Conservation (phyloP, 495 filamentous ascomycete genomes). For the Geopyxis carbonaria region DNA sequence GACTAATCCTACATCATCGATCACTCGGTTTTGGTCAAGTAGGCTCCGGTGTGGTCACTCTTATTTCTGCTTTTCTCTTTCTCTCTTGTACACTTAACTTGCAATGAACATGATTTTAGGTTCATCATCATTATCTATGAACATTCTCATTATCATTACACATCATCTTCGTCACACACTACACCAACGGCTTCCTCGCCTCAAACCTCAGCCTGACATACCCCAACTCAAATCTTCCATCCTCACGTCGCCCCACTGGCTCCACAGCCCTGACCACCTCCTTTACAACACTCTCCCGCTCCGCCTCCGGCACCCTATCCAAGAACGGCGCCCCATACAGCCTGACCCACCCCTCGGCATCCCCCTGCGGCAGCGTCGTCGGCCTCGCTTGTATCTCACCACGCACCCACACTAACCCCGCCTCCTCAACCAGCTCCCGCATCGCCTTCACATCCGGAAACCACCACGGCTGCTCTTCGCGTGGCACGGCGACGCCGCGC, state of each 20-base stretch:
- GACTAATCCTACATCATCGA: too few relatives aligned
- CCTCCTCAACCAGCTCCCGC: constrained; percentile 33
- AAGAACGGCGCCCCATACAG: constrained; percentile 37
- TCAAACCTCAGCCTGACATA: constrained; percentile 56
- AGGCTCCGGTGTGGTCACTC: too few relatives aligned
- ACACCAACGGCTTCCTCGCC: too few relatives aligned
- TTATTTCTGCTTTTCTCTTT: too few relatives aligned
- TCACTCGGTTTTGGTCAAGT: too few relatives aligned
- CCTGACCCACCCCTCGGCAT: constrained; percentile 51
- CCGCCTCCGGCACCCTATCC: constrained; percentile 34
- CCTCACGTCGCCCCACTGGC: constrained; percentile 34
- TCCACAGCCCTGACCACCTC: constrained; percentile 43
- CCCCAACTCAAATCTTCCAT: constrained; percentile 44
- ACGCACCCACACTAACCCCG: constrained; percentile 43
- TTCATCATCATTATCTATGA: too few relatives aligned
- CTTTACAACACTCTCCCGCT: constrained; percentile 37
- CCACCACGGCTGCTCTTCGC: too few relatives aligned
- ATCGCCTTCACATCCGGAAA: constrained; percentile 44
- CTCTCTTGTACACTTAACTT: too few relatives aligned
- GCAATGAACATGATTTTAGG: too few relatives aligned
- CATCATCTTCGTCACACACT: too few relatives aligned
- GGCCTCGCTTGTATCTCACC: constrained; percentile 50
- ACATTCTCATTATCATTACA: too few relatives aligned
- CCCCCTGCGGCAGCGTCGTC: constrained; percentile 39
- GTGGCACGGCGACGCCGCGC: constrained; percentile 34